A percentile compares a stretch with the other conserved stretches of the same genome.
Conservation (phyloP, 1,284 basidiomycete species). For the Kalmanozyma brasiliensis region DNA sequence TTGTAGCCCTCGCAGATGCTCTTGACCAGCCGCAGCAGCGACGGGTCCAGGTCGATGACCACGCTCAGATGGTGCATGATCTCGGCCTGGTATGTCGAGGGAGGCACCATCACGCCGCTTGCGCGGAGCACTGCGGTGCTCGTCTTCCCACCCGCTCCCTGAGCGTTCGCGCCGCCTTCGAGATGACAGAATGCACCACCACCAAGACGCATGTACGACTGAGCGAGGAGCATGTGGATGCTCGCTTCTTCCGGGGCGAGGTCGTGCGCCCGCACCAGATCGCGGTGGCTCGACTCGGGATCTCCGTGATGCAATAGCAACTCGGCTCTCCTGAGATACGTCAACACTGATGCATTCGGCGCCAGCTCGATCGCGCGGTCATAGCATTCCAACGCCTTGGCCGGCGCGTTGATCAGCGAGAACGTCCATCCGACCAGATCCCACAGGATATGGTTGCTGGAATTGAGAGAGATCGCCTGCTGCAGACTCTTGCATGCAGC, state of each 20-base stretch:
- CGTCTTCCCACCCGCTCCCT: constrained; percentile 4
- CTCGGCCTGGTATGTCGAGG: constrained; percentile 42
- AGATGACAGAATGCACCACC: constrained; percentile 57
- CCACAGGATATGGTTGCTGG: constrained; percentile 58
- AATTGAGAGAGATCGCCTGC: constrained; percentile 56
- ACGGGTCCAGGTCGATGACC: constrained; percentile 59
- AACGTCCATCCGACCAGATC: constrained; percentile 61
- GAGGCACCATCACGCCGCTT: constrained; percentile 26
- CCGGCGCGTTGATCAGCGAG: constrained; percentile 29
- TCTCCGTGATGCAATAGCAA: constrained; percentile 32
- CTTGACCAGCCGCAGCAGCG: constrained; percentile 41
- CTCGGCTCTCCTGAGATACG: constrained; percentile 36
- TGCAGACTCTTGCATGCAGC: constrained; percentile 56
- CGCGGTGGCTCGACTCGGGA: constrained; percentile 49
- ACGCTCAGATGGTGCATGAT: constrained; percentile 60
- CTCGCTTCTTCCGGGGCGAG: constrained; percentile 61
- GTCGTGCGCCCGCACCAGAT: constrained; percentile 55
- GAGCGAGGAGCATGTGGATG: constrained; percentile 62
- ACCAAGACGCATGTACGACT: constrained; percentile 64
- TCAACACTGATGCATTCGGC: constrained; percentile 26
- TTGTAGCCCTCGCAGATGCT: constrained; percentile 52
- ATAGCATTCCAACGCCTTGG: constrained; percentile 40
- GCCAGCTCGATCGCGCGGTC: constrained; percentile 35
- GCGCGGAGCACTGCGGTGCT: constrained; percentile 17
- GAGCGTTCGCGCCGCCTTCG: constrained; percentile 14